Percentiles rank a stretch among this genome's conserved stretches.
phyloP scores from a whole-genome alignment of 2,329 filamentous ascomycete genomes.

The Aspergillus luchuensis region DNA sequence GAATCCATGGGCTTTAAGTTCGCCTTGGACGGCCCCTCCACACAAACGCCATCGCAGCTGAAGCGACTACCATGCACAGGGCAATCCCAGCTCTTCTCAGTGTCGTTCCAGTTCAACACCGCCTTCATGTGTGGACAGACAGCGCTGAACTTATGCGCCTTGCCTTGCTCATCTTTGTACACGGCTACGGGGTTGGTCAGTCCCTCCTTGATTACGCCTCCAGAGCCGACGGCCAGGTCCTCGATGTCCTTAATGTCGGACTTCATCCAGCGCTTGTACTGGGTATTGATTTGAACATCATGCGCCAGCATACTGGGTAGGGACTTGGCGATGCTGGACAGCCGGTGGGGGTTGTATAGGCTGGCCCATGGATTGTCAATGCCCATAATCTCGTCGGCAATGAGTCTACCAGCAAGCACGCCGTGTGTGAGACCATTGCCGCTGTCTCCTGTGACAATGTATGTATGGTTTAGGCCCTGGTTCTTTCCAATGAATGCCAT shows the following conservation, averaged over 20 bases:
- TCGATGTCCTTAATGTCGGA: constrained; percentile 60
- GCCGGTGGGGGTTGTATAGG: constrained; percentile 55
- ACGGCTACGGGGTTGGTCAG: constrained; percentile 54
- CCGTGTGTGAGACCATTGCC: constrained; percentile 61
- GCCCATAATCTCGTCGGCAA: constrained; percentile 57
- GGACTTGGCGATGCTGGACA: constrained; percentile 49
- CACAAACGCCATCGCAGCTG: constrained; percentile 45
- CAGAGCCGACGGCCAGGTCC: constrained; percentile 52
- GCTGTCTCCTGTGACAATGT: constrained; percentile 59
- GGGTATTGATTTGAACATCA: constrained; percentile 57
- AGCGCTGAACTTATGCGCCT: constrained; percentile 55
- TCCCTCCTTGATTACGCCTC: constrained; percentile 56
- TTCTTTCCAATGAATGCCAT: constrained; percentile 61
- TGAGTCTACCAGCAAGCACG: constrained; percentile 54
- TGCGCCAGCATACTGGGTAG: constrained; percentile 52
- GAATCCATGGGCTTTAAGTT: constrained; percentile 31
- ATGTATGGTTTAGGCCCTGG: constrained; percentile 54
- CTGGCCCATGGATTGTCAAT: constrained; percentile 53
- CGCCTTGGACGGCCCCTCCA: constrained; percentile 45
- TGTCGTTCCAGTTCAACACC: constrained; percentile 59
- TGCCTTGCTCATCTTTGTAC: constrained; percentile 58
- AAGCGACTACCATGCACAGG: constrained; percentile 51
- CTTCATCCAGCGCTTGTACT: constrained; percentile 58
- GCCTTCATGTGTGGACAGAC: constrained; percentile 60
- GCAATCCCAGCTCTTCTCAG: constrained; percentile 59